phyloP scores from a whole-genome alignment of 306 rosid genomes.

The Casuarina glauca region DNA sequence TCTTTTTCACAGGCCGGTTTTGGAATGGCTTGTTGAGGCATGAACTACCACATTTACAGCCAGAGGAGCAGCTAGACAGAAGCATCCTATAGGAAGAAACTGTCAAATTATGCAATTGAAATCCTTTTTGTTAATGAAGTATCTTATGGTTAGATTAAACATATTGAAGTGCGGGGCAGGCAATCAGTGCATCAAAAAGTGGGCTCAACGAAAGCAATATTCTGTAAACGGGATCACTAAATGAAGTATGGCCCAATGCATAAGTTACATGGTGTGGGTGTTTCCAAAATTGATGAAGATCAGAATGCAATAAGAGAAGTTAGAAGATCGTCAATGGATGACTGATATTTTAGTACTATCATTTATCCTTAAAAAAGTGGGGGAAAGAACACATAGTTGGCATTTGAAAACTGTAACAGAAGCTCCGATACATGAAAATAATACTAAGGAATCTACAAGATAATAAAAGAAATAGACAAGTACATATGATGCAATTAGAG shows the following conservation, averaged over 20 bases:
- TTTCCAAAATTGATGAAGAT: background rate
- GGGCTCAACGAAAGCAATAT: background rate
- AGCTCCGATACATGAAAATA: background rate
- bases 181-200: background rate
- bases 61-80: slow-evolving; percentile 88
- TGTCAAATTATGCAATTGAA: slow-evolving; percentile 23
- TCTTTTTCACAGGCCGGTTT: slow-evolving; percentile 69
- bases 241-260: background rate
- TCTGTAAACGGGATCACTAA: background rate
- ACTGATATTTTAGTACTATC: background rate
- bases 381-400: background rate
- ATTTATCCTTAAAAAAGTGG: background rate
- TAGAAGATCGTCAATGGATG: background rate
- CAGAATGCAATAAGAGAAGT: background rate
- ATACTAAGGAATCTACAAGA: background rate
- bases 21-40: slow-evolving; percentile 95
- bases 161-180: background rate
- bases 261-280: background rate
- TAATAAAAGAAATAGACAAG: background rate
- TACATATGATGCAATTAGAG: background rate
- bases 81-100: slow-evolving; percentile 63
- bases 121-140: slow-evolving; percentile 14
- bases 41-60: slow-evolving; percentile 78
- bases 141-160: background rate
- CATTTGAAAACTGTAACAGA: background rate